Evolutionary conservation across 2,329 filamentous ascomycete genomes (phyloP).

Genomic region (Botrytis galanthina): DNA sequence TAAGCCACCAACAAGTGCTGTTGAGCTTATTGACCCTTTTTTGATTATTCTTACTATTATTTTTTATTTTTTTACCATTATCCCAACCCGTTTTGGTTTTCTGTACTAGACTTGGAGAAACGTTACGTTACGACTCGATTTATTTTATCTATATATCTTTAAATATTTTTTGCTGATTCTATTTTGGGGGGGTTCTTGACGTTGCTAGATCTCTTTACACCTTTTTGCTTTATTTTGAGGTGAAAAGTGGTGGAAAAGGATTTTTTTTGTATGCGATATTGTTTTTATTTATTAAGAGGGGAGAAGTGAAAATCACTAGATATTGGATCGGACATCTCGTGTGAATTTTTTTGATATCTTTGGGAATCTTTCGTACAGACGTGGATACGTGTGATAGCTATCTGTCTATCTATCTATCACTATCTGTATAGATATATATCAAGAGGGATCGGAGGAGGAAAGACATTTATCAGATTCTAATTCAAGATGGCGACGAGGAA

Average conservation of each 20-base stretch:
- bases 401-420: background rate
- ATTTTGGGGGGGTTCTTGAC: background rate
- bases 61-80: background rate
- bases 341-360: background rate
- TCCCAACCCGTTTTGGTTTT: background rate
- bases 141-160: background rate
- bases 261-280: conserved; percentile 1
- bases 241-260: background rate
- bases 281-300: background rate
- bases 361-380: background rate
- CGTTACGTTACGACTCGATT: background rate
- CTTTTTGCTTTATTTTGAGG: background rate
- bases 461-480: background rate
- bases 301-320: conserved; percentile 7
- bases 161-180: background rate
- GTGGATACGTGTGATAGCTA: conserved; percentile 2
- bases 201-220: background rate
- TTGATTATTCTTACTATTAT: background rate
- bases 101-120: background rate
- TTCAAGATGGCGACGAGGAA: conserved; percentile 16
- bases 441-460: background rate
- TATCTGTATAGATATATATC: background rate
- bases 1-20: conserved; percentile 21
- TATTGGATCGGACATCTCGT: background rate
- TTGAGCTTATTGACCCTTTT: conserved; percentile 12